Conservation (phyloP, 1,139 yeast genomes). For the Geotrichum restrictum region DNA sequence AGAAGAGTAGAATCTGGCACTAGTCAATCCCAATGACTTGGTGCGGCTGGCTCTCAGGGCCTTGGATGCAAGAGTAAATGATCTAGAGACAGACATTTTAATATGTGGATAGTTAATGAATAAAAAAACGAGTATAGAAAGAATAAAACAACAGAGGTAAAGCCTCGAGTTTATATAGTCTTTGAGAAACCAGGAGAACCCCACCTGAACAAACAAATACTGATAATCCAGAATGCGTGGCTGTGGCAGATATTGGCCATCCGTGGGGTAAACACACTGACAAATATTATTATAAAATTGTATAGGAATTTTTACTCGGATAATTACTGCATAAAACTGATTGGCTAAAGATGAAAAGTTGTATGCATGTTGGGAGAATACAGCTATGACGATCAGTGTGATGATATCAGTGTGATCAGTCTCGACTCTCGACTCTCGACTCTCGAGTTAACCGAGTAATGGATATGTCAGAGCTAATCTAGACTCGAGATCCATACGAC, state of each 20-base stretch:
- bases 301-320: not conserved
- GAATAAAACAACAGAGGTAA: not conserved
- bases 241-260: not conserved
- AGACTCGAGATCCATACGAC: too few species aligned
- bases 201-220: too few species aligned
- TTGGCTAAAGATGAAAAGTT: too few species aligned
- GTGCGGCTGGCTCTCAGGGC: slow-evolving; percentile 15
- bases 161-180: not conserved
- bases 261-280: not conserved
- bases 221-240: too few species aligned
- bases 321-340: not conserved
- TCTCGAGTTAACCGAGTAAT: too few species aligned
- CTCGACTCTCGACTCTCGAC: too few species aligned
- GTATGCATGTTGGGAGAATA: too few species aligned
- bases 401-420: too few species aligned
- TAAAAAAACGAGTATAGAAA: not conserved
- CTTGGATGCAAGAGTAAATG: slow-evolving; percentile 18
- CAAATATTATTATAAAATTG: not conserved
- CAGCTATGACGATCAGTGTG: too few species aligned
- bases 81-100: slow-evolving; percentile 15
- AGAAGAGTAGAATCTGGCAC: slow-evolving; percentile 16
- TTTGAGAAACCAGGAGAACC: not conserved
- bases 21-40: slow-evolving; percentile 10
- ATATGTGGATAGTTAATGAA: not conserved
- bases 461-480: too few species aligned